Evolutionary conservation across 2,329 filamentous ascomycete genomes (phyloP).

Genomic region (Chaetomium sp.): DNA sequence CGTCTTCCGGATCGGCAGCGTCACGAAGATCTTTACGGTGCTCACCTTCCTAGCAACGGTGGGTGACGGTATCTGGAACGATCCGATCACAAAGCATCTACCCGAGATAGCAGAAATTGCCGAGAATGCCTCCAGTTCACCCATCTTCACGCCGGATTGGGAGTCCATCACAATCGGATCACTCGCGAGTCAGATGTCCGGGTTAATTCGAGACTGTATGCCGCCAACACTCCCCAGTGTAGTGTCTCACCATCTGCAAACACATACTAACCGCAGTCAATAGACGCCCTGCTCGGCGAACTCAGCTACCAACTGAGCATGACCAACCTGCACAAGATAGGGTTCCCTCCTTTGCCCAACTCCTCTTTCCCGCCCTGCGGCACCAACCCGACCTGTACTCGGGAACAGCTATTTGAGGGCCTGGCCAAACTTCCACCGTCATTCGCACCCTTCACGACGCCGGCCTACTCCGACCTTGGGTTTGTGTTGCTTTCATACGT

Average conservation of each 20-base stretch:
- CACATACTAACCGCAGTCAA: neutral
- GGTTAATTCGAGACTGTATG: slow-evolving; percentile 42
- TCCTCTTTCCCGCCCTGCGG: slow-evolving; percentile 40
- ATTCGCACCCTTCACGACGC: slow-evolving; percentile 41
- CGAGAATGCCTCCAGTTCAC: neutral
- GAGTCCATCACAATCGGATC: slow-evolving; percentile 32
- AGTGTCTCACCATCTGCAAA: neutral
- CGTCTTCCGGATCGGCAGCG: slow-evolving; percentile 45
- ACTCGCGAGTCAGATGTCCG: slow-evolving; percentile 38
- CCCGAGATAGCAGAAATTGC: slow-evolving; percentile 42
- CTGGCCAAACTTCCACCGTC: slow-evolving; percentile 37
- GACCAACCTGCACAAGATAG: slow-evolving; percentile 32
- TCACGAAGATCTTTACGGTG: slow-evolving; percentile 45
- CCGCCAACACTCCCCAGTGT: neutral
- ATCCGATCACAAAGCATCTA: slow-evolving; percentile 45
- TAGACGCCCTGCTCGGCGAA: slow-evolving; percentile 36
- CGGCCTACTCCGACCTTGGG: slow-evolving; percentile 45
- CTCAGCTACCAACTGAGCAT: slow-evolving; percentile 32
- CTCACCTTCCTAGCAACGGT: slow-evolving; percentile 41
- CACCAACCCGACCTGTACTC: slow-evolving; percentile 38
- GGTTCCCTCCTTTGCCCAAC: slow-evolving; percentile 37
- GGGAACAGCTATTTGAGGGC: slow-evolving; percentile 29
- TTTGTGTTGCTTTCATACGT: slow-evolving; percentile 44
- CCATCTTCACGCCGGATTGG: slow-evolving; percentile 30
- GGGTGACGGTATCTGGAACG: slow-evolving; percentile 42